Conservation (phyloP, 2,329 filamentous ascomycete genomes). For the Pseudocercospora pini-densiflorae region DNA sequence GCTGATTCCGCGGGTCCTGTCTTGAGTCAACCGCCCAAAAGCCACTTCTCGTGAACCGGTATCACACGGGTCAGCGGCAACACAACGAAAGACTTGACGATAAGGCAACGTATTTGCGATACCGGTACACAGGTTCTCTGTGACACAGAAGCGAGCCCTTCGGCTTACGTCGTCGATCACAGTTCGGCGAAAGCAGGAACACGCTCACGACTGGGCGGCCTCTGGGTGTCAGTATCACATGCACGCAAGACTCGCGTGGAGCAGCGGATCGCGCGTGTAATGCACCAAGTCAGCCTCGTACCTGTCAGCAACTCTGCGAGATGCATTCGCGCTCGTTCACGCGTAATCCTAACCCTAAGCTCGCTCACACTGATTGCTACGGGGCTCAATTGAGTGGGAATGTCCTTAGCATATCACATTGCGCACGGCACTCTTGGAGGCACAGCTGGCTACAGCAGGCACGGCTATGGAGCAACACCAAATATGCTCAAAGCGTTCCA, state of each 20-base stretch:
- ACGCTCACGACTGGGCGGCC: neutral
- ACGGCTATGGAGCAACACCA: too few species aligned
- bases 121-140: neutral
- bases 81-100: neutral
- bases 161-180: neutral
- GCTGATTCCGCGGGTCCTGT: neutral
- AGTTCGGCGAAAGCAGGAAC: neutral
- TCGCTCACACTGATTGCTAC: too few species aligned
- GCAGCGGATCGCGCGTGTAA: too few species aligned
- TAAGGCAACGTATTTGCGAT: neutral
- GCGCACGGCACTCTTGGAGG: too few species aligned
- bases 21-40: neutral
- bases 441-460: too few species aligned
- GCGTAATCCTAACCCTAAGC: too few species aligned
- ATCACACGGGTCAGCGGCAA: neutral
- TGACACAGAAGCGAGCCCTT: neutral
- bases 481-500: too few species aligned
- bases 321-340: too few species aligned
- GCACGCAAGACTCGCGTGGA: neutral
- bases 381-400: too few species aligned
- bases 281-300: too few species aligned
- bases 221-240: neutral
- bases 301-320: too few species aligned
- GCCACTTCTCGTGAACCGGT: neutral
- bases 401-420: too few species aligned